Evolutionary conservation across 495 filamentous ascomycete species (phyloP).

Genomic region (Penicillium roqueforti): DNA sequence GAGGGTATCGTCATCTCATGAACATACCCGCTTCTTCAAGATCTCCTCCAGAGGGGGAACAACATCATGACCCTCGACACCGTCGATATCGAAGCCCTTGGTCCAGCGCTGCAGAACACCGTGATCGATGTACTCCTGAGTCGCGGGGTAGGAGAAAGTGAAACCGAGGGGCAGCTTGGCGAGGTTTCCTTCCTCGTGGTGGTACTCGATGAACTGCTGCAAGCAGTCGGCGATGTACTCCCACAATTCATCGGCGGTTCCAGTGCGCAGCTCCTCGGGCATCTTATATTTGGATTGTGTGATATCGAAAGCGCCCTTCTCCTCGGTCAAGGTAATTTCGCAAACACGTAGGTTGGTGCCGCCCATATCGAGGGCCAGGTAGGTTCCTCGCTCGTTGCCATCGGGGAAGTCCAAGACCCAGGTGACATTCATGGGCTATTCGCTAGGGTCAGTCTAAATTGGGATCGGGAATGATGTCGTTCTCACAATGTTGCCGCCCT

Average conservation of each 20-base stretch:
- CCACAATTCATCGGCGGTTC: conserved; percentile 89
- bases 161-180: conserved; percentile 78
- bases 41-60: conserved; percentile 89
- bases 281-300: conserved; percentile 98
- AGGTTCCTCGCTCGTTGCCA: conserved; percentile 86
- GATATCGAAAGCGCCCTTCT: conserved; percentile 96
- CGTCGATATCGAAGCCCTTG: conserved; percentile 96
- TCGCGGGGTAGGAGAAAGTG: conserved; percentile 97
- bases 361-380: conserved; percentile 94
- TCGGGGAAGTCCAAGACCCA: conserved; percentile 95
- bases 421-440: conserved; percentile 95
- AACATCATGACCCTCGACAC: conserved; percentile 92
- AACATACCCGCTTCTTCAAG: conserved; percentile 66
- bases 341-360: conserved; percentile 98
- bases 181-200: conserved; percentile 67
- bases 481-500: conserved; percentile 89
- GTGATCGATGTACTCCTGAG: conserved; percentile 94
- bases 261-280: conserved; percentile 92
- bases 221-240: conserved; percentile 97
- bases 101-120: conserved; percentile 97
- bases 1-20: background rate
- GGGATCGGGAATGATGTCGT: conserved; percentile 11
- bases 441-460: background rate
- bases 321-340: conserved; percentile 85
- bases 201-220: conserved; percentile 90